Percentiles rank a stretch among this genome's conserved stretches.
These are phyloP conservation scores for Striga asiatica DNA, from an alignment of 257 asterid species.

Conservation along the genomic window DNA sequence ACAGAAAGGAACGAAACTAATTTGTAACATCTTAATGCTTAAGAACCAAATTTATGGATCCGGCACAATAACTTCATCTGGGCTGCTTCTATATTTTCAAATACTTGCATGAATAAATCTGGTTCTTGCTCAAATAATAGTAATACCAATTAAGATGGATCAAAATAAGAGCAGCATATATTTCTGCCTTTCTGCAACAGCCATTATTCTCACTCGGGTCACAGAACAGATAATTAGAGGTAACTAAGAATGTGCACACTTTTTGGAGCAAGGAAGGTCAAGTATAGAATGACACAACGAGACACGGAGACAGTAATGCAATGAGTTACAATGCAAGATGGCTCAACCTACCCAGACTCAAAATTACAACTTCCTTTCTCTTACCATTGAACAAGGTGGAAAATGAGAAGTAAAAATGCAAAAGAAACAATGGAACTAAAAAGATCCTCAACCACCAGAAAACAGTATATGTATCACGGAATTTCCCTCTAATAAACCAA, in stretches of 20 bases:
- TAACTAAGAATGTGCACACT: not conserved
- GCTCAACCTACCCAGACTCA: not conserved
- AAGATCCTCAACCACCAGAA: not conserved
- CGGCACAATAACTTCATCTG: constrained; percentile 1
- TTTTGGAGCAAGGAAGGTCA: not conserved
- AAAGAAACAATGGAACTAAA: not conserved
- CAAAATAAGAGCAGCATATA: not conserved
- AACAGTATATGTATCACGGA: not conserved
- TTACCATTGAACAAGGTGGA: not conserved
- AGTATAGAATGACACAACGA: not conserved
- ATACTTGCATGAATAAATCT: not conserved
- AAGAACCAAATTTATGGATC: not conserved
- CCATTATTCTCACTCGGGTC: not conserved
- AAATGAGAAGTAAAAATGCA: not conserved
- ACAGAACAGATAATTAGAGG: not conserved
- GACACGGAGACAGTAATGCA: not conserved
- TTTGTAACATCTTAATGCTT: no score
- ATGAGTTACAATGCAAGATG: not conserved
- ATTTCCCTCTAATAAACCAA: not conserved
- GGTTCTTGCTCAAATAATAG: not conserved
- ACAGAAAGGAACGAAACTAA: no score
- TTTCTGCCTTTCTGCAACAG: not conserved
- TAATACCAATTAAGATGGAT: not conserved
- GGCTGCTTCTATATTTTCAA: not conserved
- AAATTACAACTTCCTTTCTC: not conserved